Base-by-base conservation (phyloP, 1,139 yeast species). In the Candida pseudocylindracea region DNA sequence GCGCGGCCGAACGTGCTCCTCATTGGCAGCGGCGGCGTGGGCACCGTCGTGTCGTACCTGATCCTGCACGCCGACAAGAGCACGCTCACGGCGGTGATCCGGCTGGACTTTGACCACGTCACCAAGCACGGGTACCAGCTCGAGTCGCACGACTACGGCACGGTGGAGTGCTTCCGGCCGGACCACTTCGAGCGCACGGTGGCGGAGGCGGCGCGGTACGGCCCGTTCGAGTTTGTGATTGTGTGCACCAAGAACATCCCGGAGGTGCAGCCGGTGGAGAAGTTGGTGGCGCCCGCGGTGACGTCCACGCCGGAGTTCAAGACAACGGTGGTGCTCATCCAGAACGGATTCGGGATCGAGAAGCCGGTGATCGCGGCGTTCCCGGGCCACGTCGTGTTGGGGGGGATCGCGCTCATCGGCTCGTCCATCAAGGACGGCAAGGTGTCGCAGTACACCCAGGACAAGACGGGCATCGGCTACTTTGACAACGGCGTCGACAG, bases 331-430 rank as follows among this genome's bases (percentile, higher is more conserved):
- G 45, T 50, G n/a, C 43, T 51, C 28, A 36, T 49, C 30, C 54
- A 51, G 36, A 38, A 45, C 29, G 45, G 45, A 3, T 36, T 42
- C 31, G 39, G 36, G 26, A 37, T 41, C 12, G 43, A 36, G 8
- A 30, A 27, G 25, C 37, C 38, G 3, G 34, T 38, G 28, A 35
- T 39, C 29, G 32, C 27, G 9, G 36, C 32, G 29, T 41, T 27
- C 32, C 46, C 45, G 9, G 7, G 36, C n/a, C 40, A 44, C 31
- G 36, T 40, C 10, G 46, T 45, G 6, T 40, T 50, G 31, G 45
- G 50, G 32, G 54, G 54, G 5, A 51, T 50, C 11, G 44, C 51
- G 10, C 43, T 45, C 40, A 50, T 50, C 32, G 45, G 51, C 27
- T 47, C 53, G 28, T 39, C 44, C 20, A 49, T 48, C 35, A 35